These are phyloP conservation scores for Aegilops tauschii DNA, from an alignment of 176 grass and related monocot genomes.

Conservation along the genomic window DNA sequence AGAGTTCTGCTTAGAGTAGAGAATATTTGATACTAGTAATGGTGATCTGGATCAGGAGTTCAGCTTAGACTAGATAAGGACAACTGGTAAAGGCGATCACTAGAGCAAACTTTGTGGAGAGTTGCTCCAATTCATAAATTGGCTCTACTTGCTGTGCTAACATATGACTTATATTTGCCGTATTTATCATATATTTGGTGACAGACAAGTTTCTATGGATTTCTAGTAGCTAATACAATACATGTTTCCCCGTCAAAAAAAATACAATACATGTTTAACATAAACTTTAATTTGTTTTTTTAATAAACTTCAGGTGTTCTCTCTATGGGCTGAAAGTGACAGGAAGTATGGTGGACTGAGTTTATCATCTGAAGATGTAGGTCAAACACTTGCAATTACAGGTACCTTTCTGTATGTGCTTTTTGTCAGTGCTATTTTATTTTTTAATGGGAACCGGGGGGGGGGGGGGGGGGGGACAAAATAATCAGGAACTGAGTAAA, in stretches of 20 bases:
- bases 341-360: slow-evolving; percentile 72
- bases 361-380: slow-evolving; percentile 64
- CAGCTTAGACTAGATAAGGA: background rate
- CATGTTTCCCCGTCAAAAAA: background rate
- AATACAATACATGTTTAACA: background rate
- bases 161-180: background rate
- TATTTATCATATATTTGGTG: background rate
- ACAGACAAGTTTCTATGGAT: background rate
- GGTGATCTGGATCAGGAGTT: background rate
- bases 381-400: slow-evolving; percentile 65
- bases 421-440: background rate
- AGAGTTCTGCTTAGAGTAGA: background rate
- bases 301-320: slow-evolving; percentile 55
- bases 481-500: background rate
- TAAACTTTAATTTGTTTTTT: background rate
- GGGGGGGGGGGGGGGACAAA: background rate
- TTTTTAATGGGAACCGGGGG: background rate
- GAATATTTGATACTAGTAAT: background rate
- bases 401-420: slow-evolving; percentile 25
- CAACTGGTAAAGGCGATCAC: background rate
- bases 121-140: background rate
- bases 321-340: slow-evolving; percentile 78
- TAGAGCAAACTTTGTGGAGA: background rate
- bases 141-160: background rate
- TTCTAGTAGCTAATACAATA: background rate